phyloP scores from a whole-genome alignment of 345 rosid genomes.

The Odontarrhena argentea region DNA sequence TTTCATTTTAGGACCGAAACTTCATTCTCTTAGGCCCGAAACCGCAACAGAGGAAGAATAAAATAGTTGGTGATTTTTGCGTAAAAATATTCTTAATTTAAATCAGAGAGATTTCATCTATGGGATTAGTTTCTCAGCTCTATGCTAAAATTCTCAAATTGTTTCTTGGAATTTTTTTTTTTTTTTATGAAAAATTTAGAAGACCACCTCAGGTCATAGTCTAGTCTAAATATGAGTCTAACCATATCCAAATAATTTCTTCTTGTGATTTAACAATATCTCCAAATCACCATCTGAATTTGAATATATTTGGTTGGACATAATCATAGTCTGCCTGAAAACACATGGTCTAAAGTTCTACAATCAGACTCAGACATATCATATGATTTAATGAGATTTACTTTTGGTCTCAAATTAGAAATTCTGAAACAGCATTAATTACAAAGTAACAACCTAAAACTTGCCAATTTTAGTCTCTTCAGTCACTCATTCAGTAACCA shows the following conservation, averaged over 20 bases:
- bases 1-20: no score
- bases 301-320: slow-evolving; percentile 12
- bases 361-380: slow-evolving; percentile 31
- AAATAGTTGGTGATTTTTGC: no score
- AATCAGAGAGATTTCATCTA: no score
- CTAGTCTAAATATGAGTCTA: not conserved
- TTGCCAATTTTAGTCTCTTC: slow-evolving; percentile 6
- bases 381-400: not conserved
- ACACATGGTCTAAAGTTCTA: slow-evolving; percentile 29
- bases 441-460: slow-evolving; percentile 33
- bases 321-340: slow-evolving; percentile 24
- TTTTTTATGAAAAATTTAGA: no score
- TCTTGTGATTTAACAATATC: slow-evolving; percentile 17
- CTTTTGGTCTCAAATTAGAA: slow-evolving; percentile 23
- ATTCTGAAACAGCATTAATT: slow-evolving; percentile 21
- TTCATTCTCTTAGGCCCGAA: no score
- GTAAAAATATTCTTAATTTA: no score
- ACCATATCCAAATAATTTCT: not conserved
- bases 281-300: slow-evolving; percentile 8
- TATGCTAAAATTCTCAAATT: no score
- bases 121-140: no score
- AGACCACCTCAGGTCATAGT: not conserved
- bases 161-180: no score
- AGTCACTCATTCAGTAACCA: not conserved
- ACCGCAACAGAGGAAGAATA: no score